phyloP scores from a whole-genome alignment of 768 basidiomycete genomes.

The Boletus pseudo-olivaceus region DNA sequence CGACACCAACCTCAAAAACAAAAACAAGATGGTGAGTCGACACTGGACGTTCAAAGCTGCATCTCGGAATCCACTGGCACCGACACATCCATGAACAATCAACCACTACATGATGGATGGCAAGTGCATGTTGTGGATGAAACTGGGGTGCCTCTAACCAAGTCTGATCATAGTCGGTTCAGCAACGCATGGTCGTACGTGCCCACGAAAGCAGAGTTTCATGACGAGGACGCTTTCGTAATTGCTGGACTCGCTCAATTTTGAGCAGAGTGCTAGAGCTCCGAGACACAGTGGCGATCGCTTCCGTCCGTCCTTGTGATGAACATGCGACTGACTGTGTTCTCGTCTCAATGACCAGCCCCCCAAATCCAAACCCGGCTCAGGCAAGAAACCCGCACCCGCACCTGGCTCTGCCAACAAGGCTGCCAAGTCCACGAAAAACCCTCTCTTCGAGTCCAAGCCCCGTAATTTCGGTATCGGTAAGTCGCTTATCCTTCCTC shows the following conservation, averaged over 20 bases:
- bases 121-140: constrained; percentile 41
- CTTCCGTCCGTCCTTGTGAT: constrained; percentile 22
- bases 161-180: constrained; percentile 18
- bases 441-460: constrained; percentile 90
- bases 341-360: constrained; percentile 93
- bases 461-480: constrained; percentile 96
- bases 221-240: constrained; percentile 37
- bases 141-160: constrained; percentile 20
- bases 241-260: constrained; percentile 40
- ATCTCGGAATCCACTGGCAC: constrained; percentile 39
- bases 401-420: constrained; percentile 82
- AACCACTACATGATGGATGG: constrained; percentile 47
- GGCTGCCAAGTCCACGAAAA: constrained; percentile 74
- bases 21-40: constrained; percentile 51
- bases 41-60: constrained; percentile 14
- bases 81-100: constrained; percentile 35
- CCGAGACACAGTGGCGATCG: constrained; percentile 41
- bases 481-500: constrained; percentile 33
- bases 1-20: constrained; percentile 37
- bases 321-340: constrained; percentile 36
- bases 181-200: constrained; percentile 13
- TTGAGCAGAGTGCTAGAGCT: constrained; percentile 47
- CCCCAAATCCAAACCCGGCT: constrained; percentile 62
- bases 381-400: constrained; percentile 81
- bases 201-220: constrained; percentile 38